A percentile compares a stretch with the other conserved stretches of the same genome.
These are phyloP conservation scores for Chlorella vulgaris DNA, from an alignment of 139 green algal species.

Conservation along the genomic window DNA sequence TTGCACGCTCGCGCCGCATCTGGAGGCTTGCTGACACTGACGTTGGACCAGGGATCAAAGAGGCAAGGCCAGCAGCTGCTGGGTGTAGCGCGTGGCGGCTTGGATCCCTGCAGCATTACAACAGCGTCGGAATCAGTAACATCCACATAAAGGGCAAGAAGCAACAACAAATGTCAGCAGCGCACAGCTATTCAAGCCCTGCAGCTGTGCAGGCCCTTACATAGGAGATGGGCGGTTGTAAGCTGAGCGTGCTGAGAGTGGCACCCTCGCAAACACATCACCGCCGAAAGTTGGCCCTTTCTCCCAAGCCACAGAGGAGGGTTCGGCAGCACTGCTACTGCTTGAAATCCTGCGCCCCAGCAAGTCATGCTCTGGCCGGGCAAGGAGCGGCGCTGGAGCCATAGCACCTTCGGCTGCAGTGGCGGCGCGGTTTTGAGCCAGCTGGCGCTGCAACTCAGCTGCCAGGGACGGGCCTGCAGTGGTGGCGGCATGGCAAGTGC, in stretches of 20 bases:
- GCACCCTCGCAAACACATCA: neutral
- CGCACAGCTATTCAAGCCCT: no score
- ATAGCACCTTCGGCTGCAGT: neutral
- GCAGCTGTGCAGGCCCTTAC: no score
- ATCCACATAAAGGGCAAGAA: no score
- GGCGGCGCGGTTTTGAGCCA: neutral
- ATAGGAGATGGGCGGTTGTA: no score
- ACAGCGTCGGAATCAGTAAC: no score
- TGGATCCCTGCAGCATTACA: neutral
- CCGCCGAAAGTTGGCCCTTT: no score
- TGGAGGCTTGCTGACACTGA: constrained; percentile 11
- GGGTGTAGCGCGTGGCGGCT: neutral
- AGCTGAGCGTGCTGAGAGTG: neutral
- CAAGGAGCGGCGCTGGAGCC: neutral
- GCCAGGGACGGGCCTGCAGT: constrained; percentile 31
- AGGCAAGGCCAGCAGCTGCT: neutral
- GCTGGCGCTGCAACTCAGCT: constrained; percentile 29
- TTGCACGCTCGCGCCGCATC: neutral
- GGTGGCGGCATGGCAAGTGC: neutral
- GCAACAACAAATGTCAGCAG: no score
- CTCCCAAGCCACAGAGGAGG: no score
- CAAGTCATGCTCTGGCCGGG: constrained; percentile 7
- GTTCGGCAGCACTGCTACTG: no score
- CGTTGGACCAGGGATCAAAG: constrained; percentile 1
- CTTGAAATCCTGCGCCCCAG: constrained; percentile 16